Evolutionary conservation across 2,329 filamentous ascomycete genomes (phyloP), one percentile per base, ranked within the genome.

Genomic region (Dendryphion nanum): DNA sequence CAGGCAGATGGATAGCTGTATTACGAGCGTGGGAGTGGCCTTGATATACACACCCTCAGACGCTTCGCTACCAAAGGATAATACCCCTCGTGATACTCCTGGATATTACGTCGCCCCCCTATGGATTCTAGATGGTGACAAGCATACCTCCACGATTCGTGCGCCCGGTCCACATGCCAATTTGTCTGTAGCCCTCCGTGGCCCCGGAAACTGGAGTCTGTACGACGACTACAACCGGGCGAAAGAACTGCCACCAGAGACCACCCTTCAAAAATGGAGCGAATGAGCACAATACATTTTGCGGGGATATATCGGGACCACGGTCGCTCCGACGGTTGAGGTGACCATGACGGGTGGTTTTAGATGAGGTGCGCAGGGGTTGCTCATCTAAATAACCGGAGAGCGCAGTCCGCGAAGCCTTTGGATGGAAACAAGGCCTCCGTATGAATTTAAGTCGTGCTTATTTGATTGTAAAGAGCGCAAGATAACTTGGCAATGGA

Each of bases 361-460:
- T 54, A 56, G 38, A 57, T 57, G 53, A 56, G 42, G 18, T 32
- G 30, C 33, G 41, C 52, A 57, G 47, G 53, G 53, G 37, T 57
- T 32, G n/a, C n/a, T n/a, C n/a, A n/a, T n/a, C 29, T 41, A 42
- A 47, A 55, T 51, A 55, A 41, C 55, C 51, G 52, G 47, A 50
- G 35, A 26, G 21, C 31, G 18, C 18, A 31, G 42, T 40, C 46
- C 49, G 41, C 35, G 41, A 34, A 40, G 30, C 37, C 42, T 45
- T 13, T 37, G 23, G 23, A n/a, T 26, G n/a, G 23, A 8, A 26
- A n/a, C n/a, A n/a, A n/a, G n/a, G n/a, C n/a, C n/a, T n/a, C n/a
- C n/a, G n/a, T n/a, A n/a, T n/a, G n/a, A n/a, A n/a, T n/a, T n/a
- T n/a, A n/a, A n/a, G n/a, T n/a, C n/a, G n/a, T n/a, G n/a, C n/a